Evolutionary conservation across 2,329 filamentous ascomycete species (phyloP), one percentile per base, ranked within the genome.

Genomic region (Pyrenophora seminiperda): DNA sequence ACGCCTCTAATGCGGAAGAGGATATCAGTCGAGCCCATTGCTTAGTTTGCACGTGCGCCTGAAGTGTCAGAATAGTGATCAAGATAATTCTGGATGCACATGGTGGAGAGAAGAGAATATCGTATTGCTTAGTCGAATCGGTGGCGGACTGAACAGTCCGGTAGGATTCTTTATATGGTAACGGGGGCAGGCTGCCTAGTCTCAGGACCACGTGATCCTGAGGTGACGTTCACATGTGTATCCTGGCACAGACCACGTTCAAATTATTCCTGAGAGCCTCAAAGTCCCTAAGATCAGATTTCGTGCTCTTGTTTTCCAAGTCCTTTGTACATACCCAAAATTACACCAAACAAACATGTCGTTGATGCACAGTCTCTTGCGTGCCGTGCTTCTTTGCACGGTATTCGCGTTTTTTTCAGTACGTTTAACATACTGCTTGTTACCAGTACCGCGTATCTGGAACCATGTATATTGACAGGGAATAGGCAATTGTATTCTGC

Each of bases 241-340:
- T 33, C 13, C 31, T 38, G 34, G 18, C 18, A 24, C 34, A 38
- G 34, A 38, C 18, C 34, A 38, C 34, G 9, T 38, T 24, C 18
- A 38, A 38, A 38, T 38, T 5, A 38, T 38, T 38, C 24, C 34
- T 24, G 34, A 38, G 34, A 38, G 34, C 34, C 34, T 38, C 17
- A 3, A 38, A 38, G 34, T 24, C 18, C 19, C 18, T 10, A 18
- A 24, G 14, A 38, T 38, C 34, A 38, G 14, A 24, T n/a, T 38
- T 38, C 11, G 34, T 38, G 3, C 9, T 22, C 15, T 33, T 17
- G n/a, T 33, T 33, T 5, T 33, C 31, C 31, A 33, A 33, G 13
- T 33, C 31, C 15, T 27, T 31, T 33, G 31, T 33, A 33, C 31
- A 6, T 33, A 9, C 31, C n/a, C n/a, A n/a, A n/a, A n/a, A 15